Evolutionary conservation across 106 monocot species (phyloP), one percentile per base, ranked within the genome.

Genomic region (Xerophyta viscosa): DNA sequence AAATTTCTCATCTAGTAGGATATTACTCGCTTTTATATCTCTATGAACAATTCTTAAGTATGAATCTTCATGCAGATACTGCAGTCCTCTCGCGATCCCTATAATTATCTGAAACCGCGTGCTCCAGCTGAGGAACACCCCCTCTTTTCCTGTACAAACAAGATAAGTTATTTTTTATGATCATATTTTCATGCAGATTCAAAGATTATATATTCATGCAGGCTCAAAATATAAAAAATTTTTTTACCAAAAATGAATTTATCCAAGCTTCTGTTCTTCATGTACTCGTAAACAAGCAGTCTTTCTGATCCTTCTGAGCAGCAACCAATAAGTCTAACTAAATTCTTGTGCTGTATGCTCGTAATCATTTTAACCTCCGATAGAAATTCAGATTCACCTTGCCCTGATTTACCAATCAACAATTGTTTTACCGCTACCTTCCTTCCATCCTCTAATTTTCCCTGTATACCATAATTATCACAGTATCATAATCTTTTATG

Each of bases 1-100:
- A 48, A 75, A 80, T 52, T 67, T 80, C 2, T 80, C 80, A 67
- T 75, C 74, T 12, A 80, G 60, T 46, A 80, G 80, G 46, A 80
- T 71, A 54, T n/a, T n/a, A n/a, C n/a, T n/a, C n/a, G n/a, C n/a
- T n/a, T n/a, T n/a, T n/a, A n/a, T n/a, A n/a, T n/a, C 79, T 56
- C 79, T 64, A 52, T 79, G 79, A 37, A 79, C 73, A 25, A 79
- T 79, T 52, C 79, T 65, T 20, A 79, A 24, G 62, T 75, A 65
- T 11, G 80, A 75, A 20, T 80, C 80, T 36, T 80, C 80, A 49
- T 80, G 80, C 19, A 80, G 66, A 43, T 80, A 80, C 51, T 75
- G 80, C 24, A 80, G 29, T 8, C 75, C 80, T 28, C 75, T 50
- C 19, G 80, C 80, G 24, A 80, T 57, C 30, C 80, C 80, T 41